Base-by-base conservation (phyloP, 108 stramenopile genomes). In the Fistulifera solaris region DNA sequence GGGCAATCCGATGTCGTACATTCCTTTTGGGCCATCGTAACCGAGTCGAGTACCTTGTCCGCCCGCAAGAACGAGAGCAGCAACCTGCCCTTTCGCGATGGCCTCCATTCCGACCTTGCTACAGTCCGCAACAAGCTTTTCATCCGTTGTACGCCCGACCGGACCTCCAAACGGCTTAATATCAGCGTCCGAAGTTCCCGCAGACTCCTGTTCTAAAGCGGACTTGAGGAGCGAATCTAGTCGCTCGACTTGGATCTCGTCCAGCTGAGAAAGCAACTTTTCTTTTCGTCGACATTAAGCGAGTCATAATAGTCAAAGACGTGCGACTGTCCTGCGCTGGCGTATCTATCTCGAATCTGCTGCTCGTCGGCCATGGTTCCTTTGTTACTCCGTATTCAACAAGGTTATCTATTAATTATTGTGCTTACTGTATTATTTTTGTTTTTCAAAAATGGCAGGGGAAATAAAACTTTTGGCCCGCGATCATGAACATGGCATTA, bases 41-140 rank as follows among this genome's bases (percentile, higher is more conserved):
- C 97, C 97, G 1, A 99, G 76, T 27, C 98, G 77, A 16, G 97
- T 98, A 48, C 94, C 94, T 62, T 94, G 92, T n/a, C 94, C 94
- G 12, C 94, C 94, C 14, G 82, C 71, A n/a, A 95, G 58, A 19
- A 96, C 77, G 27, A 99, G 60, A 24, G 91, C 89, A 8, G 96
- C 98, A 0, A 99, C 95, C 57, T 91, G 23, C 14, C 80, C 77
- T 23, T 57, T 41, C 15, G 22, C 3, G 16, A 84, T 76, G 39
- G 86, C 90, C 7, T 77, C 54, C 23, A 87, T 67, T 39, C 90
- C 90, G 11, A 65, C 41, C 18, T 51, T 14, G 28, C 68, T 61
- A 13, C 50, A 53, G 16, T 48, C 2, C 48, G 48, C 27, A 26
- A 52, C 23, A 26, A 52, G 27, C 47, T 40, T 52, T 38, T 54